These are phyloP conservation scores for Solanum sejunctum DNA, from an alignment of 257 asterid genomes.

Conservation along the genomic window DNA sequence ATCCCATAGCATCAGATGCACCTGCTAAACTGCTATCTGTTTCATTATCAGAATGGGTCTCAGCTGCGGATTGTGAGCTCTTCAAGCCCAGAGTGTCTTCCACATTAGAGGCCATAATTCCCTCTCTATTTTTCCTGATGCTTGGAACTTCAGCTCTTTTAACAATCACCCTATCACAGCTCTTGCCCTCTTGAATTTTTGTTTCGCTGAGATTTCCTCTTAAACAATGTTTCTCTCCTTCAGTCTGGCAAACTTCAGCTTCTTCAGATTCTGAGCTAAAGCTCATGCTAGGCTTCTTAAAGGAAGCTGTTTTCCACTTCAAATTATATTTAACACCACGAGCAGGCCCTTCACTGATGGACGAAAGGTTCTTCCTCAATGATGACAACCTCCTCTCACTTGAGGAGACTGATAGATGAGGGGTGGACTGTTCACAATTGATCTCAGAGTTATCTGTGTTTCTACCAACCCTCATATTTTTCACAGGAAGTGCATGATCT, in stretches of 20 bases:
- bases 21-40: constrained; percentile 14
- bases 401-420: constrained; percentile 19
- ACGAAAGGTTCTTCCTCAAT: constrained; percentile 31
- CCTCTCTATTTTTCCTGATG: constrained; percentile 21
- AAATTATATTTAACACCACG: constrained; percentile 17
- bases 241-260: constrained; percentile 17
- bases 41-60: constrained; percentile 13
- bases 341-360: constrained; percentile 23
- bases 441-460: constrained; percentile 10
- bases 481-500: constrained; percentile 11
- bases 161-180: constrained; percentile 7
- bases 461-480: constrained; percentile 19
- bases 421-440: constrained; percentile 12
- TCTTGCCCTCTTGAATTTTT: constrained; percentile 8
- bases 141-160: constrained; percentile 19
- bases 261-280: constrained; percentile 25
- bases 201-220: constrained; percentile 11
- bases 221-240: constrained; percentile 12
- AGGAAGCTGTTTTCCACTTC: constrained; percentile 20
- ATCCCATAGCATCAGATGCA: constrained; percentile 14
- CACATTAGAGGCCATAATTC: constrained; percentile 6
- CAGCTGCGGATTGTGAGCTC: constrained; percentile 14
- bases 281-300: constrained; percentile 21
- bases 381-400: constrained; percentile 38
- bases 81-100: constrained; percentile 15